Evolutionary conservation across 2,329 filamentous ascomycete species (phyloP), one percentile per base, ranked within the genome.

Genomic region (Arthrobotrys pseudoclavata): DNA sequence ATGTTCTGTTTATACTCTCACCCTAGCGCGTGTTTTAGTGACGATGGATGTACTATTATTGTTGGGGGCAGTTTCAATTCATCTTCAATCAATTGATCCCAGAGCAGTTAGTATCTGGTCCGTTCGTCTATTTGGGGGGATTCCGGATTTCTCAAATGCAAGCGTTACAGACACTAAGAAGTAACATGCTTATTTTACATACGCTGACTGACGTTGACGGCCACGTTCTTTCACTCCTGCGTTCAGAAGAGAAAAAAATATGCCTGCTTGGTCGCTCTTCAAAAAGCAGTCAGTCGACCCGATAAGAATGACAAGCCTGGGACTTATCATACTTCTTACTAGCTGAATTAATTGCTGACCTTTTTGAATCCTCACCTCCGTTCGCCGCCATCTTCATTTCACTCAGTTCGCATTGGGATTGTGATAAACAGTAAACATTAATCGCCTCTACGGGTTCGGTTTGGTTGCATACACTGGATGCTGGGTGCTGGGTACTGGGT

Each of bases 201-300:
- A 4, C 22, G 15, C 42, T 26, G 53, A 48, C 53, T 69, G 64
- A 69, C 64, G 70, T 62, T 57, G 50, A 42, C 47, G 55, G 55
- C 53, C 64, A 55, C 64, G 71, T 76, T 76, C 71, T 64, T 45
- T 64, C 57, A 26, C 71, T 64, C 64, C 71, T 64, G 71, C 71
- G 68, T 76, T 68, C 71, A 76, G 55, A 40, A 40, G 37, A 40
- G 37, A 60, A 40, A 42, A 34, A 42, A 60, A 60, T 34, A 60
- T 42, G 55, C 34, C 55, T 60, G 34, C 34, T 9, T 40, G 18
- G 18, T n/a, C 34, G 13, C 15, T 60, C 55, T 60, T 50, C 52
- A 47, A 71, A 63, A 71, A 48, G 31, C 53, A 71, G 57, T 48
- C 45, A 55, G 12, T 64, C 57, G 68, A 64, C 34, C 47, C 47